Conservation (phyloP, 129 eudicot species). For the Scalesia atractyloides region DNA sequence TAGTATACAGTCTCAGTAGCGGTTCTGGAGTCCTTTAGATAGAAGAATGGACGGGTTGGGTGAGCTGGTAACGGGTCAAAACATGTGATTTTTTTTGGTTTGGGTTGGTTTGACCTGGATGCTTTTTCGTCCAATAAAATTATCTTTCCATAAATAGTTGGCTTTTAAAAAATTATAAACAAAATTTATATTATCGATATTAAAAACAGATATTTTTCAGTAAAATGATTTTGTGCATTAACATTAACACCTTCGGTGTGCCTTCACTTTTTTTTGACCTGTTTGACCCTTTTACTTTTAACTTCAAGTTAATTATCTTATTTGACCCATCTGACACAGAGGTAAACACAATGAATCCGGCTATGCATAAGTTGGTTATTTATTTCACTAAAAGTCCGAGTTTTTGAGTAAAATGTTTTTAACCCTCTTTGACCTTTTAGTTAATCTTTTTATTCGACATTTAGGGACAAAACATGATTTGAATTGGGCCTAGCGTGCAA, state of each 20-base stretch:
- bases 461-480: background rate
- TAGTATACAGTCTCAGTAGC: conserved; percentile 4
- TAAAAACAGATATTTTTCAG: background rate
- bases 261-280: background rate
- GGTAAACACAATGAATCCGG: background rate
- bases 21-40: background rate
- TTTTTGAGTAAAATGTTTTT: no score
- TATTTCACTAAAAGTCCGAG: no score
- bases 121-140: background rate
- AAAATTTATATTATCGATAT: no score
- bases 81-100: background rate
- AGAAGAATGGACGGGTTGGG: background rate
- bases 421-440: no score
- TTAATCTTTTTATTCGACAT: no score
- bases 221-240: background rate
- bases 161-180: conserved; percentile 1
- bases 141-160: background rate
- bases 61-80: background rate
- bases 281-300: background rate
- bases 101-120: background rate
- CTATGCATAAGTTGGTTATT: background rate
- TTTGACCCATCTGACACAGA: background rate
- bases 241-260: background rate
- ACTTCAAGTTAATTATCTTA: background rate
- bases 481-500: background rate